Evolutionary conservation across 2,329 filamentous ascomycete species (phyloP), one percentile per base, ranked within the genome.

Genomic region (Scopulariopsis brevicaulis): DNA sequence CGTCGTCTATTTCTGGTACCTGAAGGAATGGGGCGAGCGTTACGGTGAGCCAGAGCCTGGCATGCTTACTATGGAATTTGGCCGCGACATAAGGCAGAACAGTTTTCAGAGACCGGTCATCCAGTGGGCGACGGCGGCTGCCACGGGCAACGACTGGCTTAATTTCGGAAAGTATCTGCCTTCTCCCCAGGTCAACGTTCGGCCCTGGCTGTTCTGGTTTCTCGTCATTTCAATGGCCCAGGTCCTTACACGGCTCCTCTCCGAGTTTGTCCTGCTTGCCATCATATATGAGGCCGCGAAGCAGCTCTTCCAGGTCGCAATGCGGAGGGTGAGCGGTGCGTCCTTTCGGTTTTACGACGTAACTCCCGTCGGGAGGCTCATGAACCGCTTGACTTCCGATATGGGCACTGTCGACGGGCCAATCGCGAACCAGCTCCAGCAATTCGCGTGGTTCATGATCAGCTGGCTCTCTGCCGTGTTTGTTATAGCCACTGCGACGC

Each of bases 321-420:
- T 96, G 71, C 73, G 79, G 1, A 82, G 81, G 56, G 89, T 96
- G 55, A 87, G 86, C 66, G 82, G 84, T 64, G 89, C 91, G 0
- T 92, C 86, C 0, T 96, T 96, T 72, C 84, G 90, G 1, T 96
- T 92, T 70, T 94, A 96, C 72, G 92, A 96, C 67, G 84, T 90
- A 4, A 96, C 92, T 0, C 92, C 92, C 0, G 85, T 95, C 0
- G 92, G 92, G 0, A 83, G 92, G 53, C 75, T 96, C 61, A 96
- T 96, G 89, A 96, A 96, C 68, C 83, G 92, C 8, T 78, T 96
- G 60, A 96, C 91, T 0, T 90, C 89, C 1, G 91, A 96, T 65
- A 94, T 96, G 71, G 89, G 88, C 32, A 92, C 90, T 55, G 81
- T 96, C 0, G 92, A 96, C 65, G 91, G 91, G 1, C 86, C 88